Percentiles rank a stretch among this genome's conserved stretches.
These are phyloP conservation scores for Backusella tarrabulga DNA, from an alignment of 192 early-diverging fungal species.

Conservation along the genomic window DNA sequence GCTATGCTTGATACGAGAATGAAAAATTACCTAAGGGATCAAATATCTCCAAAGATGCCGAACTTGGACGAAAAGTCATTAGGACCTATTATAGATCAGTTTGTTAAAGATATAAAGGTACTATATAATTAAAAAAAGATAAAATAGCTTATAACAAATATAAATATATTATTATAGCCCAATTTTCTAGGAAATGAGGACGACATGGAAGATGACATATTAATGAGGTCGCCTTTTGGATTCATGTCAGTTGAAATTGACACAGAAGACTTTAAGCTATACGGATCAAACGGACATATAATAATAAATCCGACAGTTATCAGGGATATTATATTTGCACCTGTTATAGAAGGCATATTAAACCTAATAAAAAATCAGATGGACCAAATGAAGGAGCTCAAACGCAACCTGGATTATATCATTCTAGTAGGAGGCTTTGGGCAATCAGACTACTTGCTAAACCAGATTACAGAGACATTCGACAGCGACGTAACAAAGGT, in stretches of 20 bases:
- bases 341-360: constrained; percentile 44
- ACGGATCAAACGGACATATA: constrained; percentile 26
- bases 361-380: constrained; percentile 44
- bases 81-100: constrained; percentile 37
- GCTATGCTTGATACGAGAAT: constrained; percentile 47
- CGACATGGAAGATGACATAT: constrained; percentile 27
- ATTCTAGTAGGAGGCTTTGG: constrained; percentile 55
- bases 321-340: constrained; percentile 43
- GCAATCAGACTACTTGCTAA: constrained; percentile 47
- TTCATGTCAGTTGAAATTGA: not conserved
- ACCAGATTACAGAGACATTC: constrained; percentile 38
- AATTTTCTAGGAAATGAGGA: constrained; percentile 38
- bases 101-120: constrained; percentile 46
- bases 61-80: constrained; percentile 11
- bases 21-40: constrained; percentile 40
- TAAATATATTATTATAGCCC: constrained; percentile 26
- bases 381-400: constrained; percentile 29
- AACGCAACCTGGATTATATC: constrained; percentile 36
- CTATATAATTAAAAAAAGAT: not conserved
- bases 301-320: constrained; percentile 28
- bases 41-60: constrained; percentile 31
- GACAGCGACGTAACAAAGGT: constrained; percentile 37
- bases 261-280: constrained; percentile 19
- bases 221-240: not conserved
- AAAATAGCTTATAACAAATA: not conserved